Base-by-base conservation (phyloP, 2,329 filamentous ascomycete genomes). In the Calonectria crousiana region DNA sequence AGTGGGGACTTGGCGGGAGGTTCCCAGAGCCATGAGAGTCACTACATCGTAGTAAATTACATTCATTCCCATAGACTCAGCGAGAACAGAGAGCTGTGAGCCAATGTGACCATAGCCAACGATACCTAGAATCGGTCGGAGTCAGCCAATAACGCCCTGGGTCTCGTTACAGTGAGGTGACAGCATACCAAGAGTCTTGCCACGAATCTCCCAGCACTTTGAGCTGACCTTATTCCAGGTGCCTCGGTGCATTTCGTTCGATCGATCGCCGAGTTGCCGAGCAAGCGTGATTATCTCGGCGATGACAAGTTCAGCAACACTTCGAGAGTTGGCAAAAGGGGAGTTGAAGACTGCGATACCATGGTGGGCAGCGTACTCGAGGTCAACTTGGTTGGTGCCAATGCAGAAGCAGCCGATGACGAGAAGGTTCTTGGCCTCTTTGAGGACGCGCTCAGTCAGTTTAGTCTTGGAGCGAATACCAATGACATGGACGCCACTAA, bases 321-420 rank as follows among this genome's bases (percentile, higher is more conserved):
- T 98, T 84, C 97, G 94, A 11, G 96, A 98, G 87, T 99, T 99
- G 87, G 95, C 96, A 87, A 99, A 99, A 1, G 97, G 97, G 58
- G 97, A 98, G 88, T 99, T 99, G 92, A 99, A 99, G 77, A 99
- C 97, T 44, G 96, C 95, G 84, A 98, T 98, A 78, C 97, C 95
- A 83, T 94, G 92, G 79, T 90, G 90, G 62, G 95, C 95, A 36
- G 95, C 95, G 83, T 92, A 96, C 75, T 95, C 91, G 74, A 98
- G 92, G 84, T 98, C 93, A 78, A 98, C 95, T 85, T 98, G 95
- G 87, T 98, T 98, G 72, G 97, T 99, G 78, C 97, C 97, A 81
- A 99, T 99, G 85, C 97, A 99, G 90, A 99, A 99, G 88, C 97
- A 99, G 75, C 97, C 97, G 80, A 98, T 92, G 75, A 98, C 97